phyloP scores from a whole-genome alignment of 2,329 filamentous ascomycete genomes.

The Microthyrium microscopicum region DNA sequence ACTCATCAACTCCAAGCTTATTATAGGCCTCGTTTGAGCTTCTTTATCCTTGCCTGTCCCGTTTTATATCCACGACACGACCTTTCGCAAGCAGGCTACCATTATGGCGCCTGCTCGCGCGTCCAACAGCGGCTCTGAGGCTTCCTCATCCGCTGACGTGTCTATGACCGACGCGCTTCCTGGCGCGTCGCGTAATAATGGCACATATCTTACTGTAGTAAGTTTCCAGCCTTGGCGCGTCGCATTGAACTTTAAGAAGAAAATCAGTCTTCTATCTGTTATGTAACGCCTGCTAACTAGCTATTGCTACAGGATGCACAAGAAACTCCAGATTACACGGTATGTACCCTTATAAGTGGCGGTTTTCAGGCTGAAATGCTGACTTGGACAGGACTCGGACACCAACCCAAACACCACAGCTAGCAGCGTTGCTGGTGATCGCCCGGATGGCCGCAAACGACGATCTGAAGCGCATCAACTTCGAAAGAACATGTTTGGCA shows the following conservation, averaged over 20 bases:
- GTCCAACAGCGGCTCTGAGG: constrained; percentile 5
- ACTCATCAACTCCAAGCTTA: too few relatives aligned
- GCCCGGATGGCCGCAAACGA: constrained; percentile 64
- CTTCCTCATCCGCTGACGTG: constrained; percentile 6
- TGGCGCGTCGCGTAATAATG: constrained; percentile 1
- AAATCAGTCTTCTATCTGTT: neutral
- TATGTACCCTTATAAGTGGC: constrained; percentile 16
- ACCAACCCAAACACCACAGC: constrained; percentile 52
- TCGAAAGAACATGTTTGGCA: constrained; percentile 81
- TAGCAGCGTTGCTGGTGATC: constrained; percentile 73
- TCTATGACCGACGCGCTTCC: constrained; percentile 6
- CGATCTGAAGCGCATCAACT: constrained; percentile 78
- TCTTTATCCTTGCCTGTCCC: too few relatives aligned
- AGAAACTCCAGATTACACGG: constrained; percentile 47
- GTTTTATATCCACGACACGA: too few relatives aligned
- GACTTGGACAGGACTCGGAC: constrained; percentile 38
- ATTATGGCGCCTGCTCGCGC: constrained; percentile 7
- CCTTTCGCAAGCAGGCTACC: too few relatives aligned
- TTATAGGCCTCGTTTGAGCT: too few relatives aligned
- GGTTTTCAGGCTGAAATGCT: constrained; percentile 4
- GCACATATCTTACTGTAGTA: constrained; percentile 3
- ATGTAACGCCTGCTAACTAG: neutral
- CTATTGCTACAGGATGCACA: constrained; percentile 27
- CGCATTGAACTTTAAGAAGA: neutral
- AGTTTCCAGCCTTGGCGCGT: constrained; percentile 6